Percentiles rank a stretch among this genome's conserved stretches.
Evolutionary conservation across 1,139 yeast species (phyloP).

Genomic region (Arxiozyma slooffiae): DNA sequence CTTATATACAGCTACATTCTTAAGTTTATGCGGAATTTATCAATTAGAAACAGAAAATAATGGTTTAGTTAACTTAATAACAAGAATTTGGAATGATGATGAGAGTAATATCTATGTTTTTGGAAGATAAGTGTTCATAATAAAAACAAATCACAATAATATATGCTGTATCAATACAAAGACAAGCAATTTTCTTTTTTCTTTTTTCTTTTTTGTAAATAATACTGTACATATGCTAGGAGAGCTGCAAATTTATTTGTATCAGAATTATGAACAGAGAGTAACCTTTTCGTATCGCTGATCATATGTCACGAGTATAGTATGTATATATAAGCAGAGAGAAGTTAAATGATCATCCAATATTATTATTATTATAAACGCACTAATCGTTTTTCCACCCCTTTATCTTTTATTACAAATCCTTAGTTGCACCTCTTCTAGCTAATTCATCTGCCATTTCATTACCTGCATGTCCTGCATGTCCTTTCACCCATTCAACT

Average conservation of each 20-base stretch:
- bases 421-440: conserved; percentile 44
- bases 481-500: conserved; percentile 62
- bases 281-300: background rate
- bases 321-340: background rate
- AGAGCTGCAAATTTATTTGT: background rate
- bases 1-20: conserved; percentile 60
- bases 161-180: too few relatives aligned
- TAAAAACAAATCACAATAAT: too few relatives aligned
- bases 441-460: conserved; percentile 73
- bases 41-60: conserved; percentile 63
- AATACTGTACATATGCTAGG: background rate
- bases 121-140: conserved; percentile 10
- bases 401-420: background rate
- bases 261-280: too few relatives aligned
- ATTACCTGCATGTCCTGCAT: conserved; percentile 59
- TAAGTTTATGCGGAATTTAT: conserved; percentile 72
- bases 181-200: background rate
- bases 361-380: background rate
- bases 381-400: too few relatives aligned
- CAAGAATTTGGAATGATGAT: conserved; percentile 36
- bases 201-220: background rate
- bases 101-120: conserved; percentile 23
- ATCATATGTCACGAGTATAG: too few relatives aligned
- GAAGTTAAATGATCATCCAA: too few relatives aligned
- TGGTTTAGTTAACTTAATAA: conserved; percentile 46